Evolutionary conservation across 2,329 filamentous ascomycete genomes (phyloP).

Genomic region (Fusarium buxicola): DNA sequence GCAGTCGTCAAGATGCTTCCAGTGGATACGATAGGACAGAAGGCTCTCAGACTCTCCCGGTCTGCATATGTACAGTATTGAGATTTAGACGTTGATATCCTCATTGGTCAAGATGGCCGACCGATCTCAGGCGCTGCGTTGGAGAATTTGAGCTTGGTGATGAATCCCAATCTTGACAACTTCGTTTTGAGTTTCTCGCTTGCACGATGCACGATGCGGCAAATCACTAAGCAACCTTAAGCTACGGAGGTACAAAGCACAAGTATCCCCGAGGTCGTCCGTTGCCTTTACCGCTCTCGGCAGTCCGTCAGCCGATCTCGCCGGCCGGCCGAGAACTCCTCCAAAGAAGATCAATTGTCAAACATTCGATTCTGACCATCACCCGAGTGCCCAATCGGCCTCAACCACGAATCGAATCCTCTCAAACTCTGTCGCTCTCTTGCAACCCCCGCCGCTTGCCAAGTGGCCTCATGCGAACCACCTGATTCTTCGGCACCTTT

Average conservation of each 20-base stretch:
- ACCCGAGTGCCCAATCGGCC: conserved; percentile 40
- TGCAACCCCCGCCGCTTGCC: conserved; percentile 25
- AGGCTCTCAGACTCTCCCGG: too few species aligned
- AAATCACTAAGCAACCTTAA: neutral
- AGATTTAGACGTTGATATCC: too few species aligned
- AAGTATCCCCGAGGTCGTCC: conserved; percentile 33
- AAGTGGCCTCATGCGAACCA: conserved; percentile 45
- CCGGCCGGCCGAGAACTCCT: conserved; percentile 21
- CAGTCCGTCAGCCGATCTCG: conserved; percentile 34
- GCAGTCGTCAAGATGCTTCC: too few species aligned
- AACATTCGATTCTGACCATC: conserved; percentile 49
- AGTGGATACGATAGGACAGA: too few species aligned
- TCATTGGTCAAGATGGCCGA: too few species aligned
- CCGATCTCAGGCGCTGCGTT: too few species aligned
- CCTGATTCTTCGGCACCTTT: conserved; percentile 34
- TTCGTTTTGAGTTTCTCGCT: neutral
- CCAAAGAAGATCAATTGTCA: conserved; percentile 39
- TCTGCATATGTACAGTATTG: too few species aligned
- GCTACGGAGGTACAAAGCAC: conserved; percentile 24
- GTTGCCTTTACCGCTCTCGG: conserved; percentile 37
- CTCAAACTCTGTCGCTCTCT: conserved; percentile 7
- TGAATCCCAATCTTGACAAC: too few species aligned
- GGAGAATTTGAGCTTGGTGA: too few species aligned
- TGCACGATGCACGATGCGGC: neutral
- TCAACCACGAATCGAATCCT: conserved; percentile 27